Evolutionary conservation across 1,284 basidiomycete genomes (phyloP).

Genomic region (Mixia osmundae): DNA sequence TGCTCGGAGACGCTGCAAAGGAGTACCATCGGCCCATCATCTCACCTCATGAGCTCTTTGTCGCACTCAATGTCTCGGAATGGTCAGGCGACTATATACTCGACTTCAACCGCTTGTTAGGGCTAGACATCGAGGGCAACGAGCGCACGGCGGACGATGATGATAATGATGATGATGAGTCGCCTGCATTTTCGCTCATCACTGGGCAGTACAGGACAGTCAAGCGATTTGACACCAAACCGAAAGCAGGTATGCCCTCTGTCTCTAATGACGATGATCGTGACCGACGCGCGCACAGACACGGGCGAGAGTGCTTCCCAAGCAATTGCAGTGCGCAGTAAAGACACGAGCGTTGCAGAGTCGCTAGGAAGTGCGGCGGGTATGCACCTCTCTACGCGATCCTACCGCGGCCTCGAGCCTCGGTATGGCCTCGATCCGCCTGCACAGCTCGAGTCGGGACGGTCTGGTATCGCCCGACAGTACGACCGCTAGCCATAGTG

Average conservation of each 20-base stretch:
- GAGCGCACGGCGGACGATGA: slow-evolving; percentile 5
- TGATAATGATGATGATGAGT: slow-evolving; percentile 28
- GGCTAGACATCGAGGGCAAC: slow-evolving; percentile 21
- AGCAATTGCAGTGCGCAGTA: slow-evolving; percentile 1
- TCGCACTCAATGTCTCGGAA: slow-evolving; percentile 42
- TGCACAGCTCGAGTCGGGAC: too few species aligned
- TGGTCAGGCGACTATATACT: slow-evolving; percentile 41
- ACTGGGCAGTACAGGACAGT: slow-evolving; percentile 4
- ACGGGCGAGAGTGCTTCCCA: slow-evolving; percentile 1
- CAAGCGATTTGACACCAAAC: slow-evolving; percentile 1
- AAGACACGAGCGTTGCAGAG: slow-evolving; percentile 2
- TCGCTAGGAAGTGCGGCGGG: slow-evolving; percentile 7
- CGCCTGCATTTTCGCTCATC: slow-evolving; percentile 11
- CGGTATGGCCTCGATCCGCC: too few species aligned
- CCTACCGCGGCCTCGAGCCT: slow-evolving; percentile 66
- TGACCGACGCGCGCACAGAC: slow-evolving; percentile 9
- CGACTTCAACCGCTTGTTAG: slow-evolving; percentile 48
- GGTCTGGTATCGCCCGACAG: too few species aligned
- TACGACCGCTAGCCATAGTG: too few species aligned
- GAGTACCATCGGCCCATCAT: slow-evolving; percentile 79
- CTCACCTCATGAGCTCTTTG: slow-evolving; percentile 75
- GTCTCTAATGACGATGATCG: slow-evolving; percentile 16
- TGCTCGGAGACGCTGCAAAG: slow-evolving; percentile 30
- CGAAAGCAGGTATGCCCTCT: not conserved
- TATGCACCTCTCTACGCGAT: slow-evolving; percentile 38